Evolutionary conservation across 768 basidiomycete genomes (phyloP).

Genomic region (Crucibulum laeve): DNA sequence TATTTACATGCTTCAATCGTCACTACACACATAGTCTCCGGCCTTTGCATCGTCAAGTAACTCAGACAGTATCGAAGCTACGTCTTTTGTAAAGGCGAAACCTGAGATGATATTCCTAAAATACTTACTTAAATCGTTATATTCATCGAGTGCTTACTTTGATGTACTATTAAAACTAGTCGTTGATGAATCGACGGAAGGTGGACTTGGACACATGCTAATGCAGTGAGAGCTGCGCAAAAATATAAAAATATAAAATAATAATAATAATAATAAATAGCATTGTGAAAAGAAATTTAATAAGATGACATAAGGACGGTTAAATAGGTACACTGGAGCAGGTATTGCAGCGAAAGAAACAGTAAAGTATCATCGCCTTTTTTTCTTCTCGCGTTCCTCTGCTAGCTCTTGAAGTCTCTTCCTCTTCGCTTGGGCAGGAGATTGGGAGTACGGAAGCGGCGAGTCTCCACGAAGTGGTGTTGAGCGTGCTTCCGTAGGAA

Average conservation of each 20-base stretch:
- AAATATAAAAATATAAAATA: too few relatives aligned
- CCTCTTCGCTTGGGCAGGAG: conserved; percentile 27
- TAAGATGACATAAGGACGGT: too few relatives aligned
- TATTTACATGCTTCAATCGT: conserved; percentile 7
- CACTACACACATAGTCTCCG: conserved; percentile 6
- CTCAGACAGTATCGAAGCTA: background rate
- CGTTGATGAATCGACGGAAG: too few relatives aligned
- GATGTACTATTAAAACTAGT: too few relatives aligned
- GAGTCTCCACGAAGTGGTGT: background rate
- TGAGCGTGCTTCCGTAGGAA: background rate
- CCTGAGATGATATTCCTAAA: too few relatives aligned
- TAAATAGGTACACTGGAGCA: background rate
- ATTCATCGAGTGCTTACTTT: too few relatives aligned
- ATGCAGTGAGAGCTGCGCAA: too few relatives aligned
- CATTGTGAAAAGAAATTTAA: too few relatives aligned
- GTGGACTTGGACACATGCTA: too few relatives aligned
- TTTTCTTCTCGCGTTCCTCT: conserved; percentile 15
- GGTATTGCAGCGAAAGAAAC: background rate
- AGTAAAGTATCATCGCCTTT: conserved; percentile 6
- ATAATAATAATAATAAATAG: too few relatives aligned
- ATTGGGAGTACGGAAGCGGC: conserved; percentile 18
- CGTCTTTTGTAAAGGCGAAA: background rate
- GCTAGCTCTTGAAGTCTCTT: conserved; percentile 27
- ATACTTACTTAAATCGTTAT: too few relatives aligned
- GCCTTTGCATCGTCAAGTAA: background rate